Percentiles rank a stretch among this genome's conserved stretches.
These are phyloP conservation scores for Pleurotus citrinopileatus DNA, from an alignment of 768 basidiomycete genomes.

Conservation along the genomic window DNA sequence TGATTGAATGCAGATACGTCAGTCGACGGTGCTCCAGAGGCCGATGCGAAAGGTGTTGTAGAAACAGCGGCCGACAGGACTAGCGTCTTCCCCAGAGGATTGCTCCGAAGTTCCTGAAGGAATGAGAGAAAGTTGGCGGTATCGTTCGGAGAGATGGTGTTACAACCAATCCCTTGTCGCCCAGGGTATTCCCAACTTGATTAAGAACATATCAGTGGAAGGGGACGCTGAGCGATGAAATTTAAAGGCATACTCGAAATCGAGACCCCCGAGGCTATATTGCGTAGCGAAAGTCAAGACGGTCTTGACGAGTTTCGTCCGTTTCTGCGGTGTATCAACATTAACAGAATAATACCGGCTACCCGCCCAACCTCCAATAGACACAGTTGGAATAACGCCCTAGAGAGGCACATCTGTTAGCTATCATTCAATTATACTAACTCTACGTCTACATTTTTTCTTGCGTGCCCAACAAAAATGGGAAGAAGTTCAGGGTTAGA, in stretches of 20 bases:
- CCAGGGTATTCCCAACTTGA: constrained; percentile 82
- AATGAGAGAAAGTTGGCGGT: constrained; percentile 76
- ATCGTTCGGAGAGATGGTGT: constrained; percentile 57
- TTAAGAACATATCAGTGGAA: background rate
- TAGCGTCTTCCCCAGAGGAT: constrained; percentile 47
- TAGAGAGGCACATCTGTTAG: constrained; percentile 25
- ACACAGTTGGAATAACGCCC: constrained; percentile 37
- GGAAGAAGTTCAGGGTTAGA: constrained; percentile 50
- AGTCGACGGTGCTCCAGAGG: constrained; percentile 55
- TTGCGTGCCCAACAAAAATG: constrained; percentile 49
- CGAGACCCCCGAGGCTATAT: constrained; percentile 42
- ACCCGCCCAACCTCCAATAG: constrained; percentile 54
- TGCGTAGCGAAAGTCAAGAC: constrained; percentile 31
- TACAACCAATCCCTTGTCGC: constrained; percentile 65
- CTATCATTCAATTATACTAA: too few species aligned
- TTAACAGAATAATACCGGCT: constrained; percentile 43
- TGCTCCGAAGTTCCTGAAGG: constrained; percentile 61
- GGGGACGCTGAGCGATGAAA: background rate
- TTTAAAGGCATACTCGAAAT: constrained; percentile 19
- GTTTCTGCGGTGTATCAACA: constrained; percentile 40
- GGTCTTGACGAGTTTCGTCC: constrained; percentile 44
- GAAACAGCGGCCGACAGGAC: constrained; percentile 52
- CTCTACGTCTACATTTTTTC: constrained; percentile 41
- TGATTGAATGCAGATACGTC: constrained; percentile 73
- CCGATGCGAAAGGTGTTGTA: constrained; percentile 37